Conservation (phyloP, 2,329 filamentous ascomycete genomes). For the Curvularia lunata region DNA sequence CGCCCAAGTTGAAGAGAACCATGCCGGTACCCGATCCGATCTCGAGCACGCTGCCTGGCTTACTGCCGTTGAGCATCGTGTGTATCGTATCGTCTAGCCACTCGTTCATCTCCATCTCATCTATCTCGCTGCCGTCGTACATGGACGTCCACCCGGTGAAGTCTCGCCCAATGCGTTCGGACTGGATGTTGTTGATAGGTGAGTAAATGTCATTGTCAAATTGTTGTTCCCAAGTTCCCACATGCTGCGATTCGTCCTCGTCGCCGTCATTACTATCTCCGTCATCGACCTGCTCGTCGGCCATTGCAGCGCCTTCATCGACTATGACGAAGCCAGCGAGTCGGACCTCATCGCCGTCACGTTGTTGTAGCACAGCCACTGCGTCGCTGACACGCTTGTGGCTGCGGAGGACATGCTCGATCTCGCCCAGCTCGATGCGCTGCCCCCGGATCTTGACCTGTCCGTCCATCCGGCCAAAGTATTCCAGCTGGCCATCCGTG, state of each 20-base stretch:
- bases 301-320: not conserved
- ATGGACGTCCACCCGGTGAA: constrained; percentile 20
- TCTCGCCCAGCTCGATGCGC: constrained; percentile 34
- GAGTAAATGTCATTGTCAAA: constrained; percentile 14
- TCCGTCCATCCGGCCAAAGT: constrained; percentile 27
- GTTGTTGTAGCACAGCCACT: not conserved
- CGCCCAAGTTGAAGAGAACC: constrained; percentile 19
- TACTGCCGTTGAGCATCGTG: not conserved
- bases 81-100: constrained; percentile 19
- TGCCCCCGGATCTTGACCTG: constrained; percentile 36
- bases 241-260: no score
- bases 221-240: constrained; percentile 10
- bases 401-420: constrained; percentile 18
- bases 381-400: not conserved
- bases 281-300: not conserved
- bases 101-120: constrained; percentile 18
- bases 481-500: constrained; percentile 25
- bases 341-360: not conserved
- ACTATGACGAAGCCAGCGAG: constrained; percentile 2
- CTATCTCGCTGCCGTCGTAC: constrained; percentile 16
- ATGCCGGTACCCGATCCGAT: constrained; percentile 18
- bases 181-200: not conserved
- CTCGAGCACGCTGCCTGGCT: constrained; percentile 10
- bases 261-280: no score
- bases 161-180: constrained; percentile 8